These are phyloP conservation scores for Onygenales sp. DNA, from an alignment of 2,329 filamentous ascomycete species.

Conservation along the genomic window DNA sequence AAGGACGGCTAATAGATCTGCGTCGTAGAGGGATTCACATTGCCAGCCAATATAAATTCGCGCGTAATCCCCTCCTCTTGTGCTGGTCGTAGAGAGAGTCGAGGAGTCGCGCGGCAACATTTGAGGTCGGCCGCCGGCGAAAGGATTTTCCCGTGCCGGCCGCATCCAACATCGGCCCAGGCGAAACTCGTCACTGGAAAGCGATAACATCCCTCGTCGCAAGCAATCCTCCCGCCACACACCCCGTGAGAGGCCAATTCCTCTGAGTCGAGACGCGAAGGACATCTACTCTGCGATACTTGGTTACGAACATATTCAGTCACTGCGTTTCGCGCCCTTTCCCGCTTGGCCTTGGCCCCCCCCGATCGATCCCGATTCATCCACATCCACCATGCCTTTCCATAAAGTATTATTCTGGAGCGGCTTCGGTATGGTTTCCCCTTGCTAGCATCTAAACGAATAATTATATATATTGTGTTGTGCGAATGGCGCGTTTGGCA, in stretches of 20 bases:
- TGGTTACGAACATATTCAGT: neutral
- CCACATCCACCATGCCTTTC: slow-evolving; percentile 30
- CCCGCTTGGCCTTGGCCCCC: neutral
- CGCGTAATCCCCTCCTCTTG: too few species aligned
- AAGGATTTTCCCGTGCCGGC: neutral
- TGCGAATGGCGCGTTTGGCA: too few species aligned
- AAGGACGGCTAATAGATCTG: neutral
- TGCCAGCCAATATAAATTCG: neutral
- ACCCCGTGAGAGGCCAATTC: neutral
- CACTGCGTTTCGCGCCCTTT: neutral
- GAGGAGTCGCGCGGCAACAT: neutral
- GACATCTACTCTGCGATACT: neutral
- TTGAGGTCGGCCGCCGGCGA: neutral
- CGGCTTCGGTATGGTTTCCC: slow-evolving; percentile 66
- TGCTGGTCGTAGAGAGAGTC: neutral
- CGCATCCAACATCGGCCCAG: neutral
- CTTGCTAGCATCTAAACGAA: neutral
- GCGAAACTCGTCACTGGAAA: neutral
- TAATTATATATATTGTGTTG: too few species aligned
- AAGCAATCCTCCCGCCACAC: neutral
- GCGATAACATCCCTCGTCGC: neutral
- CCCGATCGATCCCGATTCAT: slow-evolving; percentile 12
- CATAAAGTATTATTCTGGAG: slow-evolving; percentile 45
- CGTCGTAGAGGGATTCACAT: neutral
- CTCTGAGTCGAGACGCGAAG: neutral